phyloP scores from a whole-genome alignment of 73 alveolate genomes.

The Tetrahymena borealis region DNA sequence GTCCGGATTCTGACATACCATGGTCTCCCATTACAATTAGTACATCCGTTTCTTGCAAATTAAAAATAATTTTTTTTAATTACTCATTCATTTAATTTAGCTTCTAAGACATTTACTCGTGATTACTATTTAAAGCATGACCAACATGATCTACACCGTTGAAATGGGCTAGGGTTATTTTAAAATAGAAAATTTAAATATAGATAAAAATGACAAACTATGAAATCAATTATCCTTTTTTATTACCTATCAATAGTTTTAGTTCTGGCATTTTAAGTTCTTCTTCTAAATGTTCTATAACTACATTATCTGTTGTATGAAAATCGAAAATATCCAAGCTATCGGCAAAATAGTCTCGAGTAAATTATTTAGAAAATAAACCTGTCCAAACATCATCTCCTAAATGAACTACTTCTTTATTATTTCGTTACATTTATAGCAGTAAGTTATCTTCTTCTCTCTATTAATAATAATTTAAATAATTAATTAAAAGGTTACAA shows the following conservation, averaged over 20 bases:
- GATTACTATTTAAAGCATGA: conserved; percentile 47
- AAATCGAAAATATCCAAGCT: conserved; percentile 55
- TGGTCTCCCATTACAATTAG: conserved; percentile 66
- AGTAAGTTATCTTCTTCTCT: conserved; percentile 49
- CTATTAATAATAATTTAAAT: too few relatives aligned
- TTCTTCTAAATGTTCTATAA: neutral
- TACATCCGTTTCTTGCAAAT: conserved; percentile 40
- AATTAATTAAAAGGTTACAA: too few relatives aligned
- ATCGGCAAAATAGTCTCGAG: conserved; percentile 39
- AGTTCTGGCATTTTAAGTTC: neutral
- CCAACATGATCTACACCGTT: conserved; percentile 81
- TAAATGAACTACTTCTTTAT: conserved; percentile 28
- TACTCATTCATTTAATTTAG: conserved; percentile 40
- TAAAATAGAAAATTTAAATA: neutral
- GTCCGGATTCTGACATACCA: conserved; percentile 74
- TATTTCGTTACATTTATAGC: conserved; percentile 4
- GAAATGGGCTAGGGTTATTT: conserved; percentile 43
- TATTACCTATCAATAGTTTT: neutral
- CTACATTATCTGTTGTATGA: conserved; percentile 51
- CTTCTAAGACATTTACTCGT: conserved; percentile 41
- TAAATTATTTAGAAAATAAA: conserved; percentile 40
- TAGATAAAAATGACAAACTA: neutral
- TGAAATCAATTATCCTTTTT: neutral
- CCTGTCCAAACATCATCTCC: conserved; percentile 74
- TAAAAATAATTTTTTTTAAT: conserved; percentile 16